These are phyloP conservation scores for Coemansia sp. DNA, from an alignment of 192 early-diverging fungal species.

Conservation along the genomic window DNA sequence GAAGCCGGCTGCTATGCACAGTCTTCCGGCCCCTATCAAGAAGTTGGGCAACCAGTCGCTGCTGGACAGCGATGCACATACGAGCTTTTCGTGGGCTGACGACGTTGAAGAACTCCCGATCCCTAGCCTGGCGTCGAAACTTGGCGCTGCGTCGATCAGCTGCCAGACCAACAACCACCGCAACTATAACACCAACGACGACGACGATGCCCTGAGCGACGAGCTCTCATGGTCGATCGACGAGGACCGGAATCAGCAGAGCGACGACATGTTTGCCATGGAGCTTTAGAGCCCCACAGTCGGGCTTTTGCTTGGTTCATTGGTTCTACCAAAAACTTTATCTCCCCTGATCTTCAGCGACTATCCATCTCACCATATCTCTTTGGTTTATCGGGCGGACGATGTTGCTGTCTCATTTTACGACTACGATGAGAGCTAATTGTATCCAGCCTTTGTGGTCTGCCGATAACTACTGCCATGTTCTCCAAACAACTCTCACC, in stretches of 20 bases:
- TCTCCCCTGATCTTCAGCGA: constrained; percentile 1
- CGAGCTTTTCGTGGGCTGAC: constrained; percentile 58
- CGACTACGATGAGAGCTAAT: constrained; percentile 1
- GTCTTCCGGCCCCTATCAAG: constrained; percentile 35
- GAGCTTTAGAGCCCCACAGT: constrained; percentile 25
- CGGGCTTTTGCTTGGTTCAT: background rate
- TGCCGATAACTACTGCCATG: background rate
- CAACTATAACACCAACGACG: background rate
- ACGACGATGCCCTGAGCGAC: constrained; percentile 49
- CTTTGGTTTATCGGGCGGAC: background rate
- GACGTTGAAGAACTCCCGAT: constrained; percentile 58
- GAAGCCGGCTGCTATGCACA: constrained; percentile 37
- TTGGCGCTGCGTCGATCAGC: constrained; percentile 14
- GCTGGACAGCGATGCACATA: constrained; percentile 17
- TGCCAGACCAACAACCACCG: background rate
- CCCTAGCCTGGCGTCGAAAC: constrained; percentile 24
- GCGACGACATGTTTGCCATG: constrained; percentile 49
- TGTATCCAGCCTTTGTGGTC: constrained; percentile 11
- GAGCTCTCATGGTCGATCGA: constrained; percentile 48
- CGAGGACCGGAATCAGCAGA: constrained; percentile 23
- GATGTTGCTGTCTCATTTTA: constrained; percentile 3
- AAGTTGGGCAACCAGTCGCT: constrained; percentile 10
- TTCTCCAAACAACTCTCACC: background rate
- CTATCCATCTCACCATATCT: background rate
- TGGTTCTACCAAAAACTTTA: constrained; percentile 2